phyloP scores from a whole-genome alignment of 345 rosid species.

The Corymbia maculata region DNA sequence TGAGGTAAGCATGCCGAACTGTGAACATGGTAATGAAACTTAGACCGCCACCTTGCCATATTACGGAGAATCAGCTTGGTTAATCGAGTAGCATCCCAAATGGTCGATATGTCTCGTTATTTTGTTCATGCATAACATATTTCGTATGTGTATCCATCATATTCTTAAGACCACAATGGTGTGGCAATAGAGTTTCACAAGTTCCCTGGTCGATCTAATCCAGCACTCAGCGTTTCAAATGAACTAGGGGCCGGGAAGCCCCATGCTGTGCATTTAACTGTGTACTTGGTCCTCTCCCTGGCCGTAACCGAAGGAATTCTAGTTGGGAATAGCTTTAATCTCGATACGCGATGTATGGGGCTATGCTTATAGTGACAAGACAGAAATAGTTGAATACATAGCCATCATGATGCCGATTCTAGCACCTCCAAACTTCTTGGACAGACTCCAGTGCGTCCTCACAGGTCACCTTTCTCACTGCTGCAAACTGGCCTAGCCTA shows the following conservation, averaged over 20 bases:
- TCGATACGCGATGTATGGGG: constrained; percentile 40
- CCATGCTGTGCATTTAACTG: constrained; percentile 37
- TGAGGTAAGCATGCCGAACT: constrained; percentile 35
- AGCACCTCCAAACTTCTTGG: constrained; percentile 43
- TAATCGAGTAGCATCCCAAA: not conserved
- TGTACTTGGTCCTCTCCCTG: constrained; percentile 20
- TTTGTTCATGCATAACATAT: not conserved
- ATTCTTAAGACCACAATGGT: not conserved
- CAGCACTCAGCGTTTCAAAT: constrained; percentile 62
- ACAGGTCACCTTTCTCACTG: constrained; percentile 26
- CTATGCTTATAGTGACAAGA: constrained; percentile 34
- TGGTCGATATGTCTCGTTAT: not conserved
- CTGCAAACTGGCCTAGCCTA: not conserved
- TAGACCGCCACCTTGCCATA: not conserved
- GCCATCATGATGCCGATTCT: constrained; percentile 43
- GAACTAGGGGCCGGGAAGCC: constrained; percentile 60
- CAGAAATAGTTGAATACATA: constrained; percentile 26
- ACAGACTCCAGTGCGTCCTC: constrained; percentile 49
- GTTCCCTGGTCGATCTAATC: not conserved
- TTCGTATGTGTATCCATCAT: not conserved
- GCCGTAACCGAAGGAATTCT: constrained; percentile 26
- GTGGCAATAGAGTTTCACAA: not conserved
- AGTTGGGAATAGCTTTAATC: constrained; percentile 25
- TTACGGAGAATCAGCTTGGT: not conserved
- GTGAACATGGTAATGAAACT: not conserved